phyloP scores from a whole-genome alignment of 352 stramenopile species.

The Elongisporangium senticosum region DNA sequence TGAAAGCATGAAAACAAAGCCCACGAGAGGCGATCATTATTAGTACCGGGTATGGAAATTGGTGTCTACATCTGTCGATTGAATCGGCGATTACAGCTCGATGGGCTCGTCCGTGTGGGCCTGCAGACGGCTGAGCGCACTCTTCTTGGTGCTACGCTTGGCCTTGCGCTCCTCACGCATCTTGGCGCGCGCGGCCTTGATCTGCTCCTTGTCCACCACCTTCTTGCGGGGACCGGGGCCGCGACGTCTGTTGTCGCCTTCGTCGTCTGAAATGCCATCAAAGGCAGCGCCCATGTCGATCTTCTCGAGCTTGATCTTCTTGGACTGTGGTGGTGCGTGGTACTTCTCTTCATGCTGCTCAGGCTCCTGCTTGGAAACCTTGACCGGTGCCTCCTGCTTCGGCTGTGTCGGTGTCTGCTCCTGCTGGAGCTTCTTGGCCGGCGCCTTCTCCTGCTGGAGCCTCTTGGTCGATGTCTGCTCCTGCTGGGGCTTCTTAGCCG shows the following conservation, averaged over 20 bases:
- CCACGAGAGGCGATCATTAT: background rate
- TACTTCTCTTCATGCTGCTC: conserved; percentile 10
- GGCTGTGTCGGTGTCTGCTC: conserved; percentile 10
- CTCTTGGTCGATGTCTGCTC: conserved; percentile 10
- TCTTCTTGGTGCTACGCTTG: conserved; percentile 60
- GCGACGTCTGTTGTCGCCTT: conserved; percentile 7
- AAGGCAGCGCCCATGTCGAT: conserved; percentile 77
- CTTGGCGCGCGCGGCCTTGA: conserved; percentile 58
- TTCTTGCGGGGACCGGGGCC: conserved; percentile 16
- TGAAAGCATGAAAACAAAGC: background rate
- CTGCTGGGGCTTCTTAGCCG: background rate
- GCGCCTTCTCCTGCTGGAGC: conserved; percentile 2
- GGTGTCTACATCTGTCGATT: background rate
- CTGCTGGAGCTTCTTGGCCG: background rate
- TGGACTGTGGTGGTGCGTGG: conserved; percentile 7
- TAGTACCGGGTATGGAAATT: background rate
- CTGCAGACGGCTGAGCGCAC: conserved; percentile 41
- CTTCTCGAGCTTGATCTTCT: conserved; percentile 37
- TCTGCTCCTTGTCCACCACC: conserved; percentile 46
- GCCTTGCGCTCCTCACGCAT: conserved; percentile 35
- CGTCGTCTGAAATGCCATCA: conserved; percentile 51
- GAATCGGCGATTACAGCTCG: conserved; percentile 21
- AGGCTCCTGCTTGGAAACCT: conserved; percentile 5
- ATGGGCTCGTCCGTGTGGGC: conserved; percentile 24
- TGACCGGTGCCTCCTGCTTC: background rate